These are phyloP conservation scores for Xylaria acuta DNA, from an alignment of 495 filamentous ascomycete genomes.

Conservation along the genomic window DNA sequence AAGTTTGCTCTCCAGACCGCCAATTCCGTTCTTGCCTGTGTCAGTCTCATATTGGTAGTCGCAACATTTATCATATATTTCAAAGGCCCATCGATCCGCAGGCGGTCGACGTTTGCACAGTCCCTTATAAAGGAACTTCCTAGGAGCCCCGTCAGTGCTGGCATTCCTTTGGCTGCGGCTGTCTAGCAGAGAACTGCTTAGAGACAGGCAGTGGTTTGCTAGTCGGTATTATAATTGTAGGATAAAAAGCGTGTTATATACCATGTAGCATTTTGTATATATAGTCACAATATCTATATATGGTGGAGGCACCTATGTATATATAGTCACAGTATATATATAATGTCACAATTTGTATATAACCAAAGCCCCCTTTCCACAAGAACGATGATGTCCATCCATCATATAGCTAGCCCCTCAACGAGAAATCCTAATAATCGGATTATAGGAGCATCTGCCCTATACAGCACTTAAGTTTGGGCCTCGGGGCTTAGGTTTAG, in stretches of 20 bases:
- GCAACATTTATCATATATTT: conserved; percentile 81
- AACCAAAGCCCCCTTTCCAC: background rate
- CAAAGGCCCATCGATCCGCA: conserved; percentile 73
- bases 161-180: background rate
- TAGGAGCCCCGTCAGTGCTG: background rate
- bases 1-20: conserved; percentile 64
- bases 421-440: background rate
- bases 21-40: conserved; percentile 72
- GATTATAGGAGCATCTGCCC: background rate
- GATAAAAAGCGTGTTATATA: background rate
- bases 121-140: conserved; percentile 45
- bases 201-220: background rate
- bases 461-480: background rate
- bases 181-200: background rate
- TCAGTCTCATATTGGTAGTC: conserved; percentile 70
- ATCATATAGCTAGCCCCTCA: background rate
- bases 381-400: background rate
- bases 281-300: background rate
- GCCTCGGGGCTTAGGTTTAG: background rate
- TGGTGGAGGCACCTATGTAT: background rate
- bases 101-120: conserved; percentile 76
- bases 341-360: background rate
- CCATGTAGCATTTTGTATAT: background rate
- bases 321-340: background rate
- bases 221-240: background rate